Evolutionary conservation across 1,284 basidiomycete genomes (phyloP).

Genomic region (Ganoderma resinaceum): DNA sequence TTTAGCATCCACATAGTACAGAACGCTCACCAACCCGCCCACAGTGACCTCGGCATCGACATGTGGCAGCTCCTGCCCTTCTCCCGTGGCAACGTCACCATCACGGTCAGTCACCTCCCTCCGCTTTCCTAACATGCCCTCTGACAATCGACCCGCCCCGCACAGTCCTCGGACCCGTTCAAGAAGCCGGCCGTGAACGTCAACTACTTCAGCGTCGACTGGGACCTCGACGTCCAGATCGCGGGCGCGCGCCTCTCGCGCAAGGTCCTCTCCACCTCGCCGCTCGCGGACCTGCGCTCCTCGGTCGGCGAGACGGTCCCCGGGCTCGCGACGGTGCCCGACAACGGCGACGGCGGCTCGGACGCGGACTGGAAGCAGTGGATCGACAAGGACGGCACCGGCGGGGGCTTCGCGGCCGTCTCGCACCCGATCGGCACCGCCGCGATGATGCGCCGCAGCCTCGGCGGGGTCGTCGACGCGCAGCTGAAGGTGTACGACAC

Average conservation of each 20-base stretch:
- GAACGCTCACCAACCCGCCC: conserved; percentile 31
- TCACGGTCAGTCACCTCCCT: conserved; percentile 42
- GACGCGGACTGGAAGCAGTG: conserved; percentile 53
- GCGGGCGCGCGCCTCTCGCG: conserved; percentile 54
- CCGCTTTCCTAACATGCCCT: not conserved
- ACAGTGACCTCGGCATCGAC: conserved; percentile 50
- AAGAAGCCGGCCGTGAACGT: conserved; percentile 51
- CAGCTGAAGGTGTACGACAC: conserved; percentile 44
- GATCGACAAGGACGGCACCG: conserved; percentile 42
- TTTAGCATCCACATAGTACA: not conserved
- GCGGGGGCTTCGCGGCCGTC: conserved; percentile 48
- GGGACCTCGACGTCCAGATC: conserved; percentile 57
- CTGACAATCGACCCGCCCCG: not conserved
- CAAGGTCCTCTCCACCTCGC: conserved; percentile 50
- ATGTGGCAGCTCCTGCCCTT: conserved; percentile 64
- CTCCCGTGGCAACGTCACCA: conserved; percentile 56
- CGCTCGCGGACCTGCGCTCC: conserved; percentile 32
- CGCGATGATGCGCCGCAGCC: conserved; percentile 63
- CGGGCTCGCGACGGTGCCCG: conserved; percentile 46
- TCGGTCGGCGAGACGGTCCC: conserved; percentile 48
- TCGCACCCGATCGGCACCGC: conserved; percentile 67
- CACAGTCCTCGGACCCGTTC: conserved; percentile 53
- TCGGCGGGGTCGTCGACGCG: conserved; percentile 57
- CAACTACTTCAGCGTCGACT: conserved; percentile 56
- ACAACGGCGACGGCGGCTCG: conserved; percentile 49